Conservation (phyloP, 345 rosid genomes). For the Murraya paniculata region DNA sequence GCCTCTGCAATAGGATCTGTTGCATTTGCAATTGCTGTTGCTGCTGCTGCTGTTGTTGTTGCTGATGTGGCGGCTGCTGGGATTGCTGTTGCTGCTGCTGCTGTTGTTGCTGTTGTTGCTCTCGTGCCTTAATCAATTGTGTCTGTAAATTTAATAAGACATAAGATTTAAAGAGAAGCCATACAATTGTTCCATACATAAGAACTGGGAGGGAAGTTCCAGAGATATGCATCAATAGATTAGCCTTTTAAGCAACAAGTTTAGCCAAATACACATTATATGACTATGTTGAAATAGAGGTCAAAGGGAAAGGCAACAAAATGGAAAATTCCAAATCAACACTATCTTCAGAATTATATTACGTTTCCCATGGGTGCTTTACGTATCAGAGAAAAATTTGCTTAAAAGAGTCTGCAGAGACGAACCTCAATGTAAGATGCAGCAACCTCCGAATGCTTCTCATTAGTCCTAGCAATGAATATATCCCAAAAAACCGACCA, state of each 20-base stretch:
- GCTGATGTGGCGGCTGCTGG: conserved; percentile 58
- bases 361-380: not conserved
- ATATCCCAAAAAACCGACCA: conserved; percentile 99
- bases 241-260: not conserved
- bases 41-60: conserved; percentile 42
- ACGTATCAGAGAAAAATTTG: not conserved
- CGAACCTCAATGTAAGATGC: conserved; percentile 95
- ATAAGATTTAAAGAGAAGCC: conserved; percentile 1
- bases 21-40: conserved; percentile 52
- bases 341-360: not conserved
- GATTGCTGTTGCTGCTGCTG: conserved; percentile 55
- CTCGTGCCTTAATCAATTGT: conserved; percentile 68
- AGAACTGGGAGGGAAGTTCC: not conserved
- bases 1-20: conserved; percentile 50
- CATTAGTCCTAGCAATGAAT: conserved; percentile 96
- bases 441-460: conserved; percentile 98
- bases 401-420: not conserved
- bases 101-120: conserved; percentile 51
- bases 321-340: not conserved
- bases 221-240: not conserved
- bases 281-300: not conserved
- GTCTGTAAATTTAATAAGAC: conserved; percentile 38
- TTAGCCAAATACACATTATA: not conserved
- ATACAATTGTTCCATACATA: not conserved
- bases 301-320: not conserved